Base-by-base conservation (phyloP, 176 grass and related monocot species). In the Saccharum officinarum region DNA sequence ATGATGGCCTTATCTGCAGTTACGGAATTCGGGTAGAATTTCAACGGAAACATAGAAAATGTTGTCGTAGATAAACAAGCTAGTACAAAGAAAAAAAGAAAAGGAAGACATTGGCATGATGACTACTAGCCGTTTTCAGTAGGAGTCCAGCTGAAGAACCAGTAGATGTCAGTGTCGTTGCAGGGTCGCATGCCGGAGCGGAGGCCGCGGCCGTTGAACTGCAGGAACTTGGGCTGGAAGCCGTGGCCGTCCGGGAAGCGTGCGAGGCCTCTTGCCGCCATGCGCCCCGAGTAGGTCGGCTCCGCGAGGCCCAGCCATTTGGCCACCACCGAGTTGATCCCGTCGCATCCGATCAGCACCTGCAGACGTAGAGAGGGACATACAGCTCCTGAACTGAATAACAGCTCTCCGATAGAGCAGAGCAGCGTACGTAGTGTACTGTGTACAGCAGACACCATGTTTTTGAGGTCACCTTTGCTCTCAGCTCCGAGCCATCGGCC, bases 141-240 rank as follows among this genome's bases (percentile, higher is more conserved):
- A 41, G 91, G 67, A 68, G 65, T 66, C 89, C 93, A 95, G 5
- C 83, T 92, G 85, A 79, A 90, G 86, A 95, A 98, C 93, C 95
- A 95, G 69, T 93, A 98, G 8, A 93, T 26, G 22, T 76, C 85
- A 59, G 42, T 77, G 4, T 88, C 67, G 34, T 79, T 89, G 72
- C 87, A 93, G 18, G 93, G 89, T 2, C 87, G 0, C 20, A 92
- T 46, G 14, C 93, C 93, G 0, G 28, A 18, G 2, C 89, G 85
- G 41, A 82, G 86, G 44, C 93, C 95, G 4, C 81, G 45, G 3
- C 93, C 91, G 4, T 72, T 71, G 49, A 88, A 87, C 66, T 82
- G 83, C 33, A 78, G 10, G 40, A 95, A 95, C 62, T 31, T 82
- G 38, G 78, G 85, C 72, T 86, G 79, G 28, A 98, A 83, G 7